Base-by-base conservation (phyloP, 805 yeast species). In the Blastobotrys americana region DNA sequence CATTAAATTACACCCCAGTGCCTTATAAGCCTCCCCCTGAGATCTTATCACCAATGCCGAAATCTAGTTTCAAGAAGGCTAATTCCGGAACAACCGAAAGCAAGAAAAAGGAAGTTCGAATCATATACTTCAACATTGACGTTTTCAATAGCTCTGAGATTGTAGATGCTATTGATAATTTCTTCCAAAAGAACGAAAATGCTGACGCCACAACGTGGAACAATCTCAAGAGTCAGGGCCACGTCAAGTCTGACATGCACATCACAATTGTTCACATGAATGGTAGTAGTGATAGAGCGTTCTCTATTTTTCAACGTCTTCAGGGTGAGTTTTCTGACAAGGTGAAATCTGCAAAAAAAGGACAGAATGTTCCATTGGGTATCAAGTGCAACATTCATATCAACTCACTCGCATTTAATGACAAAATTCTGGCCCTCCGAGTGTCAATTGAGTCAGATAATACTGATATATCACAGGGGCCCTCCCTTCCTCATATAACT, bases 401-500 rank as follows among this genome's bases (percentile, higher is more conserved):
- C 17, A 58, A 59, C 3, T 65, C 64, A 15, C 42, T 83, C 8
- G 67, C 77, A 9, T 76, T 80, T 69, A 73, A 76, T 47, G 59
- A 68, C 2, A 65, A 66, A 33, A 68, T 80, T 5, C 65, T 80
- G 39, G 78, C 90, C 16, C 59, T 83, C 3, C 59, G 70, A 16
- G 84, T 78, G 1, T 66, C 67, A 5, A 48, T 72, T 2, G 37
- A 34, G 2, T 25, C 31, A 25, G 13, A 25, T 13, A 44, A 44
- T n/a, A 48, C 19, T 25, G 50, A 5, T 39, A 58, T 37, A 28
- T 4, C 18, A 8, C 5, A 31, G n/a, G 34, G 33, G 5, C 17
- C 25, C 10, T 16, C 34, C 34, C 41, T 6, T 22, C 69, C 82
- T 0, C 97, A 89, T 58, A 74, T 88, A 36, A 89, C 97, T 0